Evolutionary conservation across 1,139 yeast species (phyloP).

Genomic region (Pichia norvegensis): DNA sequence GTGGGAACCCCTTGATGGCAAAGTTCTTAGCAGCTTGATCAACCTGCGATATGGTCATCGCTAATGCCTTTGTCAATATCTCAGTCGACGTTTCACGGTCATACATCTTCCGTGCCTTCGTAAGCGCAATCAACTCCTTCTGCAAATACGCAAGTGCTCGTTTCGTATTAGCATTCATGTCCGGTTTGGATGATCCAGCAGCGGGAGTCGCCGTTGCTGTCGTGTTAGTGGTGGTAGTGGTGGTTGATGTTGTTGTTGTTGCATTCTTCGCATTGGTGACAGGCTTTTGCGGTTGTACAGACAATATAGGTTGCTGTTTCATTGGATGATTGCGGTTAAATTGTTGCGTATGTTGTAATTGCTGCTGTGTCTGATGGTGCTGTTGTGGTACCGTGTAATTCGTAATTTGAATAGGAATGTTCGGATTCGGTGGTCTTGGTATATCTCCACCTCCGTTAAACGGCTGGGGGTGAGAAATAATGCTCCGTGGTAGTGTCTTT

Average conservation of each 20-base stretch:
- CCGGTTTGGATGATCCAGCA: constrained; percentile 1
- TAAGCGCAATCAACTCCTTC: constrained; percentile 60
- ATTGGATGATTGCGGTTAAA: constrained; percentile 2
- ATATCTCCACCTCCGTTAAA: not conserved
- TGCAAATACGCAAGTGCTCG: constrained; percentile 61
- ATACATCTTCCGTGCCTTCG: constrained; percentile 62
- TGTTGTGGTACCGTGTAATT: constrained; percentile 2
- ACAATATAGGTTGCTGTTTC: constrained; percentile 6
- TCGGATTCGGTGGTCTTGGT: not conserved
- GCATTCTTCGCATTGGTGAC: constrained; percentile 16
- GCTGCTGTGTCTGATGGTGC: constrained; percentile 2
- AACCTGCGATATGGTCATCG: constrained; percentile 86
- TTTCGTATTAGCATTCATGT: constrained; percentile 49
- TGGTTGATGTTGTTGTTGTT: not conserved
- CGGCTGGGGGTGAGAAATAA: constrained; percentile 4
- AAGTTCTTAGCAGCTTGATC: constrained; percentile 81
- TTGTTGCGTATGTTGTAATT: not conserved
- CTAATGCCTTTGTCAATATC: constrained; percentile 82
- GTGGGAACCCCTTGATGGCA: constrained; percentile 74
- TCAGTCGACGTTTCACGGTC: constrained; percentile 70
- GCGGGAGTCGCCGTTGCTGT: not conserved
- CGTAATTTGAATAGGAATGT: constrained; percentile 2
- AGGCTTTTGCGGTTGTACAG: not conserved
- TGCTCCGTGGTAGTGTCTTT: constrained; percentile 3
- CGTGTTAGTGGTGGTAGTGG: not conserved